phyloP scores from a whole-genome alignment of 768 basidiomycete genomes.

The Aureoboletus auriporus region DNA sequence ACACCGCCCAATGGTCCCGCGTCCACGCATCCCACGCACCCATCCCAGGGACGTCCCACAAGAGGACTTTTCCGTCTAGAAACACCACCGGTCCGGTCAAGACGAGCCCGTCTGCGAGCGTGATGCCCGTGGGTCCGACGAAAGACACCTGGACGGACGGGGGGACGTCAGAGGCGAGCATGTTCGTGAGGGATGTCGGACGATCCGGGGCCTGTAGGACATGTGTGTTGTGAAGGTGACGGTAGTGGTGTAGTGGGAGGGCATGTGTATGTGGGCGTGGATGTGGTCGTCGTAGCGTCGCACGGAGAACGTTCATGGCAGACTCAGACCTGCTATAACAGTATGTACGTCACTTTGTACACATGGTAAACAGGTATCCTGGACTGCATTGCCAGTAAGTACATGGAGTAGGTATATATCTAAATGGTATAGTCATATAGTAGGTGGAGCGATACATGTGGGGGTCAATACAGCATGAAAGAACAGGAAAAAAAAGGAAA shows the following conservation, averaged over 20 bases:
- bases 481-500: too few relatives aligned
- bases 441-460: conserved; percentile 6
- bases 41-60: conserved; percentile 77
- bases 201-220: conserved; percentile 10
- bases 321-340: too few relatives aligned
- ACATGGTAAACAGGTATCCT: too few relatives aligned
- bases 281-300: conserved; percentile 1
- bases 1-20: conserved; percentile 70
- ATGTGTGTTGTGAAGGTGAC: conserved; percentile 15
- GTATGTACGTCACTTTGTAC: too few relatives aligned
- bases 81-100: conserved; percentile 79
- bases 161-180: conserved; percentile 65
- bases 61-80: conserved; percentile 76
- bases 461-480: too few relatives aligned
- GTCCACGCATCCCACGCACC: conserved; percentile 67
- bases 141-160: conserved; percentile 71
- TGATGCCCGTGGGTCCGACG: conserved; percentile 59
- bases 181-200: conserved; percentile 52
- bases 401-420: neutral
- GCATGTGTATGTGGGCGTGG: neutral
- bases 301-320: conserved; percentile 1
- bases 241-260: neutral
- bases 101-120: conserved; percentile 73
- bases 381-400: too few relatives aligned
- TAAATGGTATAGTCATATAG: neutral